Evolutionary conservation across 83 land plant genomes (phyloP), one percentile per base, ranked within the genome.

Genomic region (Picea abies): DNA sequence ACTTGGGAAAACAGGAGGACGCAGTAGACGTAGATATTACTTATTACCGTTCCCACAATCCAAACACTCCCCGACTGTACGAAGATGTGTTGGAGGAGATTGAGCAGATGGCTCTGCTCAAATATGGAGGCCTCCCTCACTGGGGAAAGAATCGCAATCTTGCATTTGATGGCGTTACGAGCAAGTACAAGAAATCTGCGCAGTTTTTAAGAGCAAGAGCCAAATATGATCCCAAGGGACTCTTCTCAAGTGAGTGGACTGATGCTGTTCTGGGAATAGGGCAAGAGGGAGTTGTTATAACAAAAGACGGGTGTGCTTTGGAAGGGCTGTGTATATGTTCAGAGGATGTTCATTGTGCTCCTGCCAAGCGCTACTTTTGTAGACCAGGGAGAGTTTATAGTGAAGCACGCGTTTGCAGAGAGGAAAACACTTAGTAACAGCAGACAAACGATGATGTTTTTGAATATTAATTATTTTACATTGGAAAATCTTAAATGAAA

Each of bases 311-410:
- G 0, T 94, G 94, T 83, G 96, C 96, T 9, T 60, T 94, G 20
- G 97, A 94, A 71, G 97, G 95, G 23, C 73, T 89, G 16, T 94
- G 97, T 52, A 88, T 92, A n/a, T 94, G 97, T 86, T 87, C 91
- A 4, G 35, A 87, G 47, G 93, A 94, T 65, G 80, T 26, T 16
- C 97, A 94, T 62, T 94, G 97, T 68, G 97, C 95, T 1, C 93
- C 95, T 0, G 35, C 83, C 0, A 84, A 86, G 49, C 86, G 88
- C 49, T 91, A 91, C 80, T 82, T 80, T 64, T 94, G 97, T 62
- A 58, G 82, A 19, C 87, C 92, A 0, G 97, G 97, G 0, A 89
- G 76, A 75, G 67, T 93, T 37, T 94, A 86, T 56, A 63, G 22
- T 5, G 86, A 89, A 4, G 97, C 97, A 14, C 77, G 95, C 16